phyloP scores from a whole-genome alignment of 495 filamentous ascomycete species.

The Polyplosphaeria fusca region DNA sequence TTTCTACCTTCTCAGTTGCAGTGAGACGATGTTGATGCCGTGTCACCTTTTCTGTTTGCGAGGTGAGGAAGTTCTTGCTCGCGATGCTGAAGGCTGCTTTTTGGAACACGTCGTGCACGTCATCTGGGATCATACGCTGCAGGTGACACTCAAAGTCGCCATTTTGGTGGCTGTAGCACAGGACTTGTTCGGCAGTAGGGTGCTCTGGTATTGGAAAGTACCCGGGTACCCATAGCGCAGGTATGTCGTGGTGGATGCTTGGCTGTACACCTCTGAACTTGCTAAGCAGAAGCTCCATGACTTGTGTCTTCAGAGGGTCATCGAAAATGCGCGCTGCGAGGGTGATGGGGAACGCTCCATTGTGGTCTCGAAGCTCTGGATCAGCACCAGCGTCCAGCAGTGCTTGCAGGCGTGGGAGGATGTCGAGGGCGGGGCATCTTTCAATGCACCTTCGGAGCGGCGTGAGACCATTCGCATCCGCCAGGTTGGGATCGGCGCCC shows the following conservation, averaged over 20 bases:
- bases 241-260: not conserved
- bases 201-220: conserved; percentile 19
- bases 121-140: conserved; percentile 1
- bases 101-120: not conserved
- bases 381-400: conserved; percentile 24
- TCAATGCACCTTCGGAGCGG: conserved; percentile 15
- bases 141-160: conserved; percentile 1
- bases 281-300: conserved; percentile 14
- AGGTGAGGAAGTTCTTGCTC: conserved; percentile 9
- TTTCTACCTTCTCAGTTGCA: conserved; percentile 4
- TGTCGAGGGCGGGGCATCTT: conserved; percentile 22
- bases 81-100: conserved; percentile 15
- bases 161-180: conserved; percentile 4
- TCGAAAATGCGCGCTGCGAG: conserved; percentile 18
- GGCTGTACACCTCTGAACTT: conserved; percentile 7
- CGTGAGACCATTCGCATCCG: not conserved
- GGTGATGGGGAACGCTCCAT: conserved; percentile 1
- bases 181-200: conserved; percentile 11
- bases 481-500: conserved; percentile 18
- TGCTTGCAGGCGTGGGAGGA: conserved; percentile 8
- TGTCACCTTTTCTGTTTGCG: not conserved
- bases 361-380: conserved; percentile 5
- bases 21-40: not conserved
- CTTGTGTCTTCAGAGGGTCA: conserved; percentile 8
- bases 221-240: conserved; percentile 1